A percentile compares a stretch with the other conserved stretches of the same genome.
These are phyloP conservation scores for Aspergillus fijiensis DNA, from an alignment of 2,329 filamentous ascomycete species.

Conservation along the genomic window DNA sequence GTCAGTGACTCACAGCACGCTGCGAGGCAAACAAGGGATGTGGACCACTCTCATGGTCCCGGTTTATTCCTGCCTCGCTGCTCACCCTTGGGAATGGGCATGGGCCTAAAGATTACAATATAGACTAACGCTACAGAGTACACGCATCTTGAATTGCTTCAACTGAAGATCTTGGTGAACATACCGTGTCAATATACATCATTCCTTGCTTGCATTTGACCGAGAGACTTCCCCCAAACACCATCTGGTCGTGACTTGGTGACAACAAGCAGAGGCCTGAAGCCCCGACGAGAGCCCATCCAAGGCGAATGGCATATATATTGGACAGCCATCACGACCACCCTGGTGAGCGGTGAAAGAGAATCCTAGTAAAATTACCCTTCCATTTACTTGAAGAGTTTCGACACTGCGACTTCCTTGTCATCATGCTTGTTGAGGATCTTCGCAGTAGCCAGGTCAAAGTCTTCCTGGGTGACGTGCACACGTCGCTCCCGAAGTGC, in stretches of 20 bases:
- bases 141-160: not conserved
- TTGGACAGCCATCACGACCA: not conserved
- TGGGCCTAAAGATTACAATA: not conserved
- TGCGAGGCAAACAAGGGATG: not conserved
- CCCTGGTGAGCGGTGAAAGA: not conserved
- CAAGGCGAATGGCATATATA: not conserved
- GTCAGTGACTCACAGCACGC: not conserved
- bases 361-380: not conserved
- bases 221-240: not conserved
- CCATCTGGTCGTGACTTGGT: not conserved
- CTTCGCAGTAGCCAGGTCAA: constrained; percentile 97
- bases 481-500: constrained; percentile 91
- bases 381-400: constrained; percentile 37
- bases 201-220: not conserved
- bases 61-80: no score
- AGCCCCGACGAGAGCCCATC: not conserved
- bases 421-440: constrained; percentile 99
- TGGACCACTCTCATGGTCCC: no score
- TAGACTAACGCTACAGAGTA: not conserved
- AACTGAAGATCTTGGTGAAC: not conserved
- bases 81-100: no score
- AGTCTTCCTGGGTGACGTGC: constrained; percentile 98
- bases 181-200: not conserved
- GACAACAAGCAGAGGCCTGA: not conserved
- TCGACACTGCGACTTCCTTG: constrained; percentile 65